Percentiles rank a stretch among this genome's conserved stretches.
These are phyloP conservation scores for Coemansia sp. DNA, from an alignment of 192 early-diverging fungal genomes.

Conservation along the genomic window DNA sequence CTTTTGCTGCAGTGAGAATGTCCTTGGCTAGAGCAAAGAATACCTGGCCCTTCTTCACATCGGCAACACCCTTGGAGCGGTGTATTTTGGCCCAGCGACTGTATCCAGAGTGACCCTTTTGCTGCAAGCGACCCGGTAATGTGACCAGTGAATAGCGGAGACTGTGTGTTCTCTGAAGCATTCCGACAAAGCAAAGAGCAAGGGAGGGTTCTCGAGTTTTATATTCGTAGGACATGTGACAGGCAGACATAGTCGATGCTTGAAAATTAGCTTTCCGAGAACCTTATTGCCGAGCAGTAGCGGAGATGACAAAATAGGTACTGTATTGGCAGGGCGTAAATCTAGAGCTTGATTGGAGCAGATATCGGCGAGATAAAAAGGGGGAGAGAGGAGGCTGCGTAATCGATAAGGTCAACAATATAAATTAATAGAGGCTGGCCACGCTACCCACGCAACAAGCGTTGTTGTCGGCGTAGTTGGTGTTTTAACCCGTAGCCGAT, in stretches of 20 bases:
- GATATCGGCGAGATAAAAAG: background rate
- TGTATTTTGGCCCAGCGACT: constrained; percentile 68
- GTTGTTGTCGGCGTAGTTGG: background rate
- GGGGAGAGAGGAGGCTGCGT: background rate
- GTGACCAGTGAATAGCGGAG: background rate
- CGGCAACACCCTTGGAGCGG: constrained; percentile 58
- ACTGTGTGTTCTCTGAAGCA: background rate
- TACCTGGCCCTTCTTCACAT: constrained; percentile 55
- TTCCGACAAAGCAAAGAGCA: background rate
- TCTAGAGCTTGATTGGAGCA: background rate
- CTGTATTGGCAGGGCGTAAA: background rate
- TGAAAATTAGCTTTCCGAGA: background rate
- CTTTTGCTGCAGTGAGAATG: constrained; percentile 63
- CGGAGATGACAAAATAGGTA: background rate
- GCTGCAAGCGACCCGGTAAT: constrained; percentile 4
- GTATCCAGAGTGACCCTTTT: constrained; percentile 48
- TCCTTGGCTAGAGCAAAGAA: constrained; percentile 61
- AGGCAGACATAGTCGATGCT: background rate
- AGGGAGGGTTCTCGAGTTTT: background rate
- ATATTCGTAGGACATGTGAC: background rate
- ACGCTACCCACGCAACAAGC: background rate
- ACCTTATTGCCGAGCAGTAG: background rate
- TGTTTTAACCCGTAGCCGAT: background rate
- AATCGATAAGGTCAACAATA: background rate
- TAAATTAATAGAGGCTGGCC: background rate